Conservation (phyloP, 371 early-diverging fungal species). For the Mucor piriformis region DNA sequence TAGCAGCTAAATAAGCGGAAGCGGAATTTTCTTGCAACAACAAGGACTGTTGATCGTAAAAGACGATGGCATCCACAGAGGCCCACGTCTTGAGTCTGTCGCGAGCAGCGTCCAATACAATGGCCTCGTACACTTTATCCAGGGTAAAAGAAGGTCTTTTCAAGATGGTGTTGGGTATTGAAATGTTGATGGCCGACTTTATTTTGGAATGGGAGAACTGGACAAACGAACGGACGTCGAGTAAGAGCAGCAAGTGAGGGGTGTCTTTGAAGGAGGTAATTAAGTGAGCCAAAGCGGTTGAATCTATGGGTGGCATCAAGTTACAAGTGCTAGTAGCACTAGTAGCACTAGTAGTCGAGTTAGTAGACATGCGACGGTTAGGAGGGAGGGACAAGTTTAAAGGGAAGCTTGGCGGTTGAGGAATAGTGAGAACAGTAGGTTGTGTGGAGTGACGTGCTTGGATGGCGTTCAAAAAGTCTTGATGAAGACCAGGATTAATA, state of each 20-base stretch:
- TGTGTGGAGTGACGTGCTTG: slow-evolving; percentile 47
- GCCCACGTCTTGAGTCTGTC: slow-evolving; percentile 48
- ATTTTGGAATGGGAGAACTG: slow-evolving; percentile 53
- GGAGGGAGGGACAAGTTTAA: slow-evolving; percentile 27
- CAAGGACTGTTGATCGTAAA: slow-evolving; percentile 58
- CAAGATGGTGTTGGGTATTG: slow-evolving; percentile 62
- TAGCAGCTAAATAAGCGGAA: slow-evolving; percentile 43
- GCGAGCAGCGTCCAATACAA: slow-evolving; percentile 52
- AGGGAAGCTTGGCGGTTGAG: slow-evolving; percentile 5
- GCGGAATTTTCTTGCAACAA: slow-evolving; percentile 47
- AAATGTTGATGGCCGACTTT: slow-evolving; percentile 53
- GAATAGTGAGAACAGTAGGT: slow-evolving; percentile 30
- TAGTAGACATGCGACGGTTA: no score
- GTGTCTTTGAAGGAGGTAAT: slow-evolving; percentile 3
- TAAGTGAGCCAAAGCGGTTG: slow-evolving; percentile 5
- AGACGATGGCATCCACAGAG: slow-evolving; percentile 48
- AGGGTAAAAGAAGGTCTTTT: slow-evolving; percentile 61
- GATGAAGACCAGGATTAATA: slow-evolving; percentile 44
- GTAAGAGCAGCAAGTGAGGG: slow-evolving; percentile 29
- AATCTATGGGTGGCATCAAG: slow-evolving; percentile 7
- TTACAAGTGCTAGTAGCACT: no score
- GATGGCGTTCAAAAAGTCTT: slow-evolving; percentile 55
- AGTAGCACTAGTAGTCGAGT: no score
- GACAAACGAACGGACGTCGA: slow-evolving; percentile 62
- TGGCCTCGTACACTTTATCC: slow-evolving; percentile 57